A percentile compares a stretch with the other conserved stretches of the same genome.
These are phyloP conservation scores for Heliamphora pulchella DNA, from an alignment of 179 eudicot species.

Conservation along the genomic window DNA sequence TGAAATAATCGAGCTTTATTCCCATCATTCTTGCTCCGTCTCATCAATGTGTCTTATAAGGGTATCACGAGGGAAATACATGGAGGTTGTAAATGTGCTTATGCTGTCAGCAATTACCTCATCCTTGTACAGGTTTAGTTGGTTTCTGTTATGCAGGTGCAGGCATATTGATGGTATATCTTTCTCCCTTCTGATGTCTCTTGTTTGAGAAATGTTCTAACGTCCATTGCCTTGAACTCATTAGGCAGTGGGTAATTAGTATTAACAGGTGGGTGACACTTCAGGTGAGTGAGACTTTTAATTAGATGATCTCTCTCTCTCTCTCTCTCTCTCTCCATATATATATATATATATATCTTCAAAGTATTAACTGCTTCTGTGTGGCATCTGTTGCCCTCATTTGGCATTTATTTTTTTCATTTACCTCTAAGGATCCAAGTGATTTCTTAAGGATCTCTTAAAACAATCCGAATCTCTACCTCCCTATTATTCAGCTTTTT, in stretches of 20 bases:
- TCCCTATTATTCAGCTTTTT: conserved; percentile 9
- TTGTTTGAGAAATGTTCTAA: conserved; percentile 9
- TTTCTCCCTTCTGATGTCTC: neutral
- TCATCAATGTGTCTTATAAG: neutral
- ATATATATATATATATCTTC: neutral
- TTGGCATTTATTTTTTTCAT: neutral
- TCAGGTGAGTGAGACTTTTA: neutral
- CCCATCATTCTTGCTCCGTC: neutral
- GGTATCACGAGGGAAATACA: neutral
- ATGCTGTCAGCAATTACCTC: conserved; percentile 7
- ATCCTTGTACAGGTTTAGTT: conserved; percentile 5
- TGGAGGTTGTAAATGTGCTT: neutral
- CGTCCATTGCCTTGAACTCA: conserved; percentile 4
- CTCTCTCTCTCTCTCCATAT: neutral
- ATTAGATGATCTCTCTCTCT: conserved; percentile 2
- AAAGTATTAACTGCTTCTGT: neutral
- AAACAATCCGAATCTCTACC: neutral
- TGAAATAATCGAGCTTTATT: neutral
- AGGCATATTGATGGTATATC: conserved; percentile 2
- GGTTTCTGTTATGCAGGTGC: conserved; percentile 11
- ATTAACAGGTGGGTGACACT: conserved; percentile 13
- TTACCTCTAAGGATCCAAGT: conserved; percentile 8
- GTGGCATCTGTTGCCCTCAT: neutral
- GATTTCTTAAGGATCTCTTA: neutral
- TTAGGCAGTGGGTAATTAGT: neutral